phyloP scores from a whole-genome alignment of 2,329 filamentous ascomycete genomes.

The Teratosphaeria nubilosa region DNA sequence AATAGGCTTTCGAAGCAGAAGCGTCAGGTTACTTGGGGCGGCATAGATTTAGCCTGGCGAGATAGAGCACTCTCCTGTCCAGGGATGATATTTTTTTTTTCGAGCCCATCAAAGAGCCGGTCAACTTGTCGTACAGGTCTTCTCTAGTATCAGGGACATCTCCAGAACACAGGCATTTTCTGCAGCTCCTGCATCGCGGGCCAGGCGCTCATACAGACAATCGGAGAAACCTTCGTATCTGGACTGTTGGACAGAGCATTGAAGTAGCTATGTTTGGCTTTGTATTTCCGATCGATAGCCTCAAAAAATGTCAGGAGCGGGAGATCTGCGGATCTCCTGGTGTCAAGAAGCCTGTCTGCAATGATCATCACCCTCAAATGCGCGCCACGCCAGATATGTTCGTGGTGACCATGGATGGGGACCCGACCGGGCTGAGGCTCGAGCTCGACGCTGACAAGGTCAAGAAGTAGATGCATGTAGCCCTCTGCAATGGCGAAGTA shows the following conservation, averaged over 20 bases:
- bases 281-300: background rate
- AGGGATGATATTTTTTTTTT: background rate
- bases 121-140: background rate
- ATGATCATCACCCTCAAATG: background rate
- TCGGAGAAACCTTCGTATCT: background rate
- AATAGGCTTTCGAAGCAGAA: background rate
- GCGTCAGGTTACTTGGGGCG: background rate
- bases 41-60: background rate
- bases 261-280: background rate
- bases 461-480: background rate
- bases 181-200: background rate
- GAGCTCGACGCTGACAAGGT: background rate
- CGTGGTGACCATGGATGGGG: background rate
- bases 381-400: background rate
- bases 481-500: background rate
- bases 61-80: background rate
- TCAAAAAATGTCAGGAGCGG: background rate
- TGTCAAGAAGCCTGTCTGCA: background rate
- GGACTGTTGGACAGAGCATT: background rate
- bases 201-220: background rate
- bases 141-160: background rate
- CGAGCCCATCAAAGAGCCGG: background rate
- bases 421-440: too few species aligned
- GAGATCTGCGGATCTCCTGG: background rate
- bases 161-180: background rate